Conservation (phyloP, 352 stramenopile species). For the Phytophthora constricta region DNA sequence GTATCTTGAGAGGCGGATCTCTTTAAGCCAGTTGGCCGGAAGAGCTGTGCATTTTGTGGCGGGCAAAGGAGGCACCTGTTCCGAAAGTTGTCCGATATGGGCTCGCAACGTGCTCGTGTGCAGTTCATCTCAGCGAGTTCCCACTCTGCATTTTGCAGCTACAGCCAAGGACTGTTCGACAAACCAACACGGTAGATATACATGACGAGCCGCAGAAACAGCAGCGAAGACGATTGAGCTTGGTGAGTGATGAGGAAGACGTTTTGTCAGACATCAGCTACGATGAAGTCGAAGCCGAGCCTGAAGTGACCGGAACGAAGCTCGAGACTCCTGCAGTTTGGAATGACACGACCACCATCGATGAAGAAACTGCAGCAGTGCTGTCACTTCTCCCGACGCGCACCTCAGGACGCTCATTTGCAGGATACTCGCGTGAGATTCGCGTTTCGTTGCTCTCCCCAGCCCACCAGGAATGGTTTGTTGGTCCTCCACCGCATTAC, state of each 20-base stretch:
- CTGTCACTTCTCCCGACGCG: constrained; percentile 32
- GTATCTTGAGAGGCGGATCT: constrained; percentile 19
- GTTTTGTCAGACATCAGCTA: constrained; percentile 31
- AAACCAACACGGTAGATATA: not conserved
- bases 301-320: constrained; percentile 19
- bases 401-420: constrained; percentile 7
- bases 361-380: constrained; percentile 28
- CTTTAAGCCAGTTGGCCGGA: constrained; percentile 26
- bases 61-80: constrained; percentile 9
- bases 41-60: constrained; percentile 24
- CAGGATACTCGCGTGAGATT: constrained; percentile 30
- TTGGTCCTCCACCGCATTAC: constrained; percentile 5
- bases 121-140: not conserved
- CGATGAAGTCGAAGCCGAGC: constrained; percentile 38
- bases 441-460: constrained; percentile 47
- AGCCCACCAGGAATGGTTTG: constrained; percentile 36
- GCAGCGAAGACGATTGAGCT: constrained; percentile 63
- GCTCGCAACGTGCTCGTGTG: constrained; percentile 1
- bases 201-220: constrained; percentile 14
- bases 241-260: constrained; percentile 54
- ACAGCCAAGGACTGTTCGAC: constrained; percentile 4
- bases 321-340: not conserved
- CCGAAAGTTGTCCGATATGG: constrained; percentile 21
- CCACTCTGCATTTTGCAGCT: constrained; percentile 25
- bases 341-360: not conserved